These are phyloP conservation scores for Penicillium hordei DNA, from an alignment of 2,329 filamentous ascomycete genomes.

Conservation along the genomic window DNA sequence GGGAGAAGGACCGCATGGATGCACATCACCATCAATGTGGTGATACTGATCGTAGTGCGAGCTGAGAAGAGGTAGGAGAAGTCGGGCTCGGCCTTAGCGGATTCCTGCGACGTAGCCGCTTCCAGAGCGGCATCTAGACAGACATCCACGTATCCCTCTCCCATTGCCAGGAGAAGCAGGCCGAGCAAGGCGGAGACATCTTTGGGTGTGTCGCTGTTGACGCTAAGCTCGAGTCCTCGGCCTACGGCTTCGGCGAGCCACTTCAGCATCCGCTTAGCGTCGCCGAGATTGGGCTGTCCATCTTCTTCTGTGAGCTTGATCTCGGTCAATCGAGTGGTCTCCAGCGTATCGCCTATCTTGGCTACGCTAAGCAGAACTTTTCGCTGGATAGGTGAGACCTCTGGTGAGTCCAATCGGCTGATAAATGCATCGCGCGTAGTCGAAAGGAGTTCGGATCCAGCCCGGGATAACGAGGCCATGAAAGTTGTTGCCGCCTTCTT, in stretches of 20 bases:
- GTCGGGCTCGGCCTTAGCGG: conserved; percentile 79
- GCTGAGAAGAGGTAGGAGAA: conserved; percentile 77
- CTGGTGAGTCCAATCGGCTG: conserved; percentile 81
- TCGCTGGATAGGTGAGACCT: conserved; percentile 84
- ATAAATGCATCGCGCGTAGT: conserved; percentile 90
- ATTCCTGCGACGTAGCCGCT: conserved; percentile 72
- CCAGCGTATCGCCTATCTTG: conserved; percentile 68
- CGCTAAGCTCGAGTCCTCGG: conserved; percentile 84
- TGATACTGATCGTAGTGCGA: conserved; percentile 79
- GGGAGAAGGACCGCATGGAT: conserved; percentile 88
- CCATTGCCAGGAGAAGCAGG: conserved; percentile 82
- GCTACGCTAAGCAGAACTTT: conserved; percentile 87
- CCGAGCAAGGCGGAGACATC: conserved; percentile 84
- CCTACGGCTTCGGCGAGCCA: conserved; percentile 96
- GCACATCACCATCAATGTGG: conserved; percentile 90
- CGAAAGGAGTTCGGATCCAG: conserved; percentile 82
- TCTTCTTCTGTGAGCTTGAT: conserved; percentile 91
- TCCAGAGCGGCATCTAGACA: conserved; percentile 70
- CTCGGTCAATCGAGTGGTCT: conserved; percentile 70
- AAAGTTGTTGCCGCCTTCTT: conserved; percentile 90
- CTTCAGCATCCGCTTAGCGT: conserved; percentile 95
- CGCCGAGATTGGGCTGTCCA: conserved; percentile 75
- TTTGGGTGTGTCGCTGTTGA: conserved; percentile 84
- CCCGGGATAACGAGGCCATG: conserved; percentile 86
- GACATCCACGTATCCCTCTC: conserved; percentile 72